Conservation (phyloP, 306 rosid genomes). For the Astragalus glycyphyllos region DNA sequence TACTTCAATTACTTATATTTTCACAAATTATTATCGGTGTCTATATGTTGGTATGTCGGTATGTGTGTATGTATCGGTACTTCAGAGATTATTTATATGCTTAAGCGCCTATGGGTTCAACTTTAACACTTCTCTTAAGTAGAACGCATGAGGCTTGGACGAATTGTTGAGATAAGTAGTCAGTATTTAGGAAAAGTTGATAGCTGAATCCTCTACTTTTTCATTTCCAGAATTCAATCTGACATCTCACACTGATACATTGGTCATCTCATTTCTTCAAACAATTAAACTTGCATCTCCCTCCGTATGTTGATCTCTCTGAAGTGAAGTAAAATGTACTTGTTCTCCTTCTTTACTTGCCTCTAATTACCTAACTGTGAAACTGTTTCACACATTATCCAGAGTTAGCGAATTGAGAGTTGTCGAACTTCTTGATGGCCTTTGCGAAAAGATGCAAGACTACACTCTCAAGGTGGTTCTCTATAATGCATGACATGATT, state of each 20-base stretch:
- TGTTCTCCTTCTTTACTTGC: constrained; percentile 32
- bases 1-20: too few relatives aligned
- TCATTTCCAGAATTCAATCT: constrained; percentile 48
- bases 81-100: too few relatives aligned
- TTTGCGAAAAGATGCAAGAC: constrained; percentile 95
- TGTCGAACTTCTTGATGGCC: constrained; percentile 93
- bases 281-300: constrained; percentile 40
- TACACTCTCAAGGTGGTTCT: constrained; percentile 74
- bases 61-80: too few relatives aligned
- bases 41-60: too few relatives aligned
- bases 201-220: constrained; percentile 39
- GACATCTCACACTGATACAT: constrained; percentile 43
- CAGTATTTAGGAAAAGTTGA: constrained; percentile 23
- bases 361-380: constrained; percentile 33
- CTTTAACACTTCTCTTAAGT: constrained; percentile 21
- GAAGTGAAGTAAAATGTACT: constrained; percentile 4
- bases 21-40: too few relatives aligned
- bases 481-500: neutral
- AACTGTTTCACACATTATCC: constrained; percentile 38
- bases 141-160: neutral
- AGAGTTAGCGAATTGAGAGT: constrained; percentile 90
- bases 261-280: constrained; percentile 54
- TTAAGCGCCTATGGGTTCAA: neutral
- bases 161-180: constrained; percentile 2
- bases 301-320: constrained; percentile 48